Conservation (phyloP, 2,329 filamentous ascomycete species). For the Trichoderma koningiopsis region DNA sequence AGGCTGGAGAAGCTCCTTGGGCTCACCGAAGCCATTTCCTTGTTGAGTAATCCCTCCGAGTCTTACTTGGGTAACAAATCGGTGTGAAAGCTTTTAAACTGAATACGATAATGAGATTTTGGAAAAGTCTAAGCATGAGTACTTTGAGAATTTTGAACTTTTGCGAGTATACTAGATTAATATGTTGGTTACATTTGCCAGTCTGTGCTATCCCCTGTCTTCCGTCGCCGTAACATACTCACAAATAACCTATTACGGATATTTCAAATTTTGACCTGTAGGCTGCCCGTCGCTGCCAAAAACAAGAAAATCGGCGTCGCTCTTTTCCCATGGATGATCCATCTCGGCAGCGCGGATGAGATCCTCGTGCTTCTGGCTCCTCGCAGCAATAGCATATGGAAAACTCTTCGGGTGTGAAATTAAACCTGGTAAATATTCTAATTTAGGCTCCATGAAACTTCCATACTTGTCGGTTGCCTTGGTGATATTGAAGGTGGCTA, state of each 20-base stretch:
- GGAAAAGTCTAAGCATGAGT: background rate
- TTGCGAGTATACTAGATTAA: background rate
- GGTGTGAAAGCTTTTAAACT: background rate
- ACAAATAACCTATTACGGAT: background rate
- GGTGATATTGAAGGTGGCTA: conserved; percentile 1
- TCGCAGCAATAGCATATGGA: conserved; percentile 28
- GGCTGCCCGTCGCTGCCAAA: background rate
- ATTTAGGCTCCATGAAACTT: conserved; percentile 28
- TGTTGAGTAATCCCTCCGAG: background rate
- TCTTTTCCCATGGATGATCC: conserved; percentile 33
- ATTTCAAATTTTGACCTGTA: background rate
- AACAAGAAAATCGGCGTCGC: conserved; percentile 26
- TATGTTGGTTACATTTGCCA: too few species aligned
- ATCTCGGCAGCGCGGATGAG: conserved; percentile 29
- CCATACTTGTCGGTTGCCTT: conserved; percentile 20
- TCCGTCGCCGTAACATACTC: background rate
- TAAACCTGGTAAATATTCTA: conserved; percentile 29
- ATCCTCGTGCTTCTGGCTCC: conserved; percentile 29
- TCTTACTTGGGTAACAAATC: background rate
- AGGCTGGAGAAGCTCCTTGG: background rate
- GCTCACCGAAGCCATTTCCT: background rate
- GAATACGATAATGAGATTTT: background rate
- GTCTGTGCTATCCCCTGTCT: too few species aligned
- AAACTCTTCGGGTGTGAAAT: conserved; percentile 29
- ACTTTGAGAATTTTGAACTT: too few species aligned